A percentile compares a stretch with the other conserved stretches of the same genome.
Evolutionary conservation across 495 filamentous ascomycete genomes (phyloP).

Genomic region (Penicillium bialowiezense): DNA sequence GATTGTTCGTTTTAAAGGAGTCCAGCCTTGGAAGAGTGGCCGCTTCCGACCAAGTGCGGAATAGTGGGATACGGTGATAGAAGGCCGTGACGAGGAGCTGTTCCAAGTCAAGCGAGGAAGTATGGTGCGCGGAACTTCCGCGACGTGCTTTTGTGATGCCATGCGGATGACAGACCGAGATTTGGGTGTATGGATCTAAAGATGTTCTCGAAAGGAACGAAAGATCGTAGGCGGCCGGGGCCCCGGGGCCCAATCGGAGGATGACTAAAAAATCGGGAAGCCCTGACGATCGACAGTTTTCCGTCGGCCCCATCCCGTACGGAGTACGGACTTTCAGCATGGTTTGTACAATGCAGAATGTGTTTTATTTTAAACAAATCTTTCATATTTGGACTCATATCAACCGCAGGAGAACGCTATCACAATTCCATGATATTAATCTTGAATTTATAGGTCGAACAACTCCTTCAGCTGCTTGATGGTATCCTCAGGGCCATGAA

Average conservation of each 20-base stretch:
- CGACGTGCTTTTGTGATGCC: slow-evolving; percentile 37
- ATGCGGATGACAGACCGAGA: slow-evolving; percentile 15
- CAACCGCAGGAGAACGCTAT: slow-evolving; percentile 15
- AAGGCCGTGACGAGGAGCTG: slow-evolving; percentile 36
- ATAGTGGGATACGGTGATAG: slow-evolving; percentile 29
- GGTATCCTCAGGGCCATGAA: slow-evolving; percentile 79
- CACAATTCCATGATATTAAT: slow-evolving; percentile 9
- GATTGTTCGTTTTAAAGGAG: slow-evolving; percentile 22
- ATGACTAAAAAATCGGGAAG: slow-evolving; percentile 23
- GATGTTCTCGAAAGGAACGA: neutral
- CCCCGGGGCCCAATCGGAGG: slow-evolving; percentile 6
- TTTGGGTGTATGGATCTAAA: too few relatives aligned
- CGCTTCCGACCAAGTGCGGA: slow-evolving; percentile 25
- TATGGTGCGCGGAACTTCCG: slow-evolving; percentile 39
- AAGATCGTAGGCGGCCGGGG: neutral
- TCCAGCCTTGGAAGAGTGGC: slow-evolving; percentile 22
- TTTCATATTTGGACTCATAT: neutral
- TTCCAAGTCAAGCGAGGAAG: slow-evolving; percentile 47
- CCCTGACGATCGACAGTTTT: slow-evolving; percentile 10
- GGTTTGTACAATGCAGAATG: neutral
- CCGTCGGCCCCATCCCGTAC: slow-evolving; percentile 7
- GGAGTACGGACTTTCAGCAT: neutral
- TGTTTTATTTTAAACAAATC: slow-evolving; percentile 1
- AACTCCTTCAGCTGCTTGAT: slow-evolving; percentile 70
- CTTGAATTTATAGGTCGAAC: slow-evolving; percentile 60